Evolutionary conservation across 306 rosid species (phyloP), one percentile per base, ranked within the genome.

Genomic region (Cyamopsis tetragonoloba): DNA sequence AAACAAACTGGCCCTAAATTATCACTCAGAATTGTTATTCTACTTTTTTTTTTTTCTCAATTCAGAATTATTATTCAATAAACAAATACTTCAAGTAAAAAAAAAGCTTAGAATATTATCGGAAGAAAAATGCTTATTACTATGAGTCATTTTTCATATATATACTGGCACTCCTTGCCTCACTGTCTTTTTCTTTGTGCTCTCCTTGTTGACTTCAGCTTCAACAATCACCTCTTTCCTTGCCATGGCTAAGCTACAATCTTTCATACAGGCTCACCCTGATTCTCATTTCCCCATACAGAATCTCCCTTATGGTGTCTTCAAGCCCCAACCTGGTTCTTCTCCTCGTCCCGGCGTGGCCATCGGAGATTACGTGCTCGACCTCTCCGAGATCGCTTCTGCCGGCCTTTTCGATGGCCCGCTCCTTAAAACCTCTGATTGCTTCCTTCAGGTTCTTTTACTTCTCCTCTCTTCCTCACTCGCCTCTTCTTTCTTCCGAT

Each of bases 261-360:
- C 97, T 0, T 93, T 93, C 83, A 3, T 93, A 56, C 46, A 81
- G 66, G 90, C 89, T 14, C 81, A 65, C 1, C 87, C 88, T 5
- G 84, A 85, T 41, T 89, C 96, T 71, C 97, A 93, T 88, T 93
- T 93, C 72, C 95, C 97, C 32, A 80, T 89, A 14, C 97, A 88
- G 77, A 89, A 89, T 66, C 89, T 93, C 6, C 98, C 98, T 1
- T 89, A 81, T 28, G 98, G 98, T 4, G 79, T 89, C 42, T 89
- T 93, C 96, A 88, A 70, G 66, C 89, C 85, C 7, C 76, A 35
- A 9, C 79, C 87, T 1, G 13, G 23, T 71, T 81, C 88, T 3
- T 14, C 78, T 55, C 78, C 88, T 30, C 91, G 98, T 3, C 96
- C 91, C 13, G 91, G 88, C 13, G 96, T 89, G 2, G 96, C 96